Evolutionary conservation across 2,329 filamentous ascomycete species (phyloP), one percentile per base, ranked within the genome.

Genomic region (Gaeumannomyces tritici): DNA sequence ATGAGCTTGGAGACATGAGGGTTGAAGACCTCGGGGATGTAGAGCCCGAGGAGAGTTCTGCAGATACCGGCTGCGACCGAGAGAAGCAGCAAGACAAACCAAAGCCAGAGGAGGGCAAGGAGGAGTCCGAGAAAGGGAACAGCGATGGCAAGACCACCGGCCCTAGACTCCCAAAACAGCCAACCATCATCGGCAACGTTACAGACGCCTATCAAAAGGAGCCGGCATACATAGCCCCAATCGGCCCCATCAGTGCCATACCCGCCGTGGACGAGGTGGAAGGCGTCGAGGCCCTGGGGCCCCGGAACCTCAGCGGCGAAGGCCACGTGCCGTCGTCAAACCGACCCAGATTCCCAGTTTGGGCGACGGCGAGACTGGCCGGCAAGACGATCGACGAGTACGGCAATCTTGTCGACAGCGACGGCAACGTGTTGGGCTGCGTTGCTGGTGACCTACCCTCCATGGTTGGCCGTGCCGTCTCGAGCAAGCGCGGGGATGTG

Each of bases 381-480:
- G 81, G 79, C 55, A 78, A 79, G 65, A 74, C 69, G 54, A 74
- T 84, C 28, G 80, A 84, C 64, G 81, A 83, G 68, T 81, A 81
- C 59, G 82, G 81, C 62, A 83, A 83, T 69, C 75, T 84, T 35
- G 69, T 83, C 21, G 78, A 80, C 63, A 77, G 74, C 64, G 73
- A 79, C 18, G 80, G 80, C 9, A 77, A 76, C 47, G 79, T 83
- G 4, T 74, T 83, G 3, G 82, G 80, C 42, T 77, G 79, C 55
- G 80, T 78, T 7, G 79, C 78, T 7, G 82, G 82, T 8, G 82
- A 84, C 68, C 72, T 84, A 28, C 82, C 82, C 4, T 77, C 80
- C 58, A 83, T 84, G 77, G 74, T 83, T 7, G 82, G 81, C 35
- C 73, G 76, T 55, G 74, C 74, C 56, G 78, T 84, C 1, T 72